Evolutionary conservation across 352 stramenopile species (phyloP).

Genomic region (Achlya hypogyna): DNA sequence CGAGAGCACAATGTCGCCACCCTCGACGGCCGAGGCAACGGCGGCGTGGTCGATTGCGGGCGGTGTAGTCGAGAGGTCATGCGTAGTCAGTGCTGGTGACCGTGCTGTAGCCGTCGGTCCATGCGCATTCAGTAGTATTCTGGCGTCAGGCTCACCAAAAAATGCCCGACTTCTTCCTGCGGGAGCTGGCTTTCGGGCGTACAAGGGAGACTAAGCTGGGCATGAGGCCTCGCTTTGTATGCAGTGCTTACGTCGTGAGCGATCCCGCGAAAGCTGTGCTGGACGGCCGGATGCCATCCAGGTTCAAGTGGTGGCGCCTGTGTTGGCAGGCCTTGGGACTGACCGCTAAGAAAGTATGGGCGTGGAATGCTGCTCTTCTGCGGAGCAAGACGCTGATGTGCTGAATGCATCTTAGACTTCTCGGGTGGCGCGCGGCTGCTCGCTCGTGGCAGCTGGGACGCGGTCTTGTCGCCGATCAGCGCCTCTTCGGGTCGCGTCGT

Average conservation of each 20-base stretch:
- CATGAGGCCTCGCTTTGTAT: not conserved
- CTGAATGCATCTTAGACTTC: not conserved
- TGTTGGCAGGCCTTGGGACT: not conserved
- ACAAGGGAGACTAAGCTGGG: not conserved
- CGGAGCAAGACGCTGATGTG: not conserved
- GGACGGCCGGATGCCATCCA: not conserved
- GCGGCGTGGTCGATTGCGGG: not conserved
- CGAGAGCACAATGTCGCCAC: not conserved
- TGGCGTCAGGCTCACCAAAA: too few relatives aligned
- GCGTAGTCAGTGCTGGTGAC: not conserved
- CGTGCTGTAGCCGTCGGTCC: too few relatives aligned
- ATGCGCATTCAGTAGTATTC: too few relatives aligned
- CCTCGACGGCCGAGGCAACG: not conserved
- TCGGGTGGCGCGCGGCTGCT: too few relatives aligned
- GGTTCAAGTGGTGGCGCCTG: not conserved
- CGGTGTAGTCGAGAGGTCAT: not conserved
- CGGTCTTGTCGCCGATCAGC: too few relatives aligned
- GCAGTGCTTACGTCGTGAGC: not conserved
- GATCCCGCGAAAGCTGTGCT: not conserved
- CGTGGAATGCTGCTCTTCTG: constrained; percentile 12
- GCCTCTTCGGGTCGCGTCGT: too few relatives aligned
- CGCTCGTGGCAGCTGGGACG: too few relatives aligned
- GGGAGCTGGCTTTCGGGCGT: not conserved
- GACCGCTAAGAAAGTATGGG: not conserved
- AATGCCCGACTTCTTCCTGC: not conserved